Evolutionary conservation across 73 alveolate species (phyloP), one percentile per base, ranked within the genome.

Genomic region (Paramecium primaurelia): DNA sequence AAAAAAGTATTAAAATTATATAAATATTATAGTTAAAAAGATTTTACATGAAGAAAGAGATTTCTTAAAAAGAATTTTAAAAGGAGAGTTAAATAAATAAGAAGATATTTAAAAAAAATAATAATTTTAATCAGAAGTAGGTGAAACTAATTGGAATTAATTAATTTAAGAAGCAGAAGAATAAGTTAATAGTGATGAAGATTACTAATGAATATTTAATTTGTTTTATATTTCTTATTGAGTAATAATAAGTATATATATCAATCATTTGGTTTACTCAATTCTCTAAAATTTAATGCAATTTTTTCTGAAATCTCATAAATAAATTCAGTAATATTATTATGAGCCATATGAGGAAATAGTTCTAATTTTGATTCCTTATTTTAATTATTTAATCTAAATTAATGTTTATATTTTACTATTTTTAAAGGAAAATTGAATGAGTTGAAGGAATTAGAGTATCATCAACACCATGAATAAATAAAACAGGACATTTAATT

Each of bases 131-230:
- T 32, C 77, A n/a, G 49, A 45, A 28, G 47, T 18, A 22, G 91
- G 91, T n/a, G 91, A 80, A 38, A 16, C 34, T 0, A 45, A 40
- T 36, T 80, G 91, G 91, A 47, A 80, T 80, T 32, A 32, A 49
- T 49, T 80, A 44, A 80, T 80, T n/a, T 42, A 80, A 14, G 91
- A 80, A 47, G 91, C 91, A 14, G 91, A 80, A 28, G 91, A 80
- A 2, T 32, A 44, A 40, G 91, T 80, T 1, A 40, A 44, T 47
- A 73, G 87, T 73, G 87, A 64, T 64, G 84, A 64, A 34, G 84
- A 64, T 32, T 34, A 28, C 8, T 64, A 22, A 54, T 54, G 69
- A 54, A 54, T 54, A 1, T 18, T 54, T 54, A 54, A 54, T n/a
- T 54, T 16, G 3, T 54, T 54, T 20, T 54, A 54, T 54, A 54